Percentiles rank a stretch among this genome's conserved stretches.
phyloP scores from a whole-genome alignment of 306 rosid genomes.

The Adenanthera pavonina region DNA sequence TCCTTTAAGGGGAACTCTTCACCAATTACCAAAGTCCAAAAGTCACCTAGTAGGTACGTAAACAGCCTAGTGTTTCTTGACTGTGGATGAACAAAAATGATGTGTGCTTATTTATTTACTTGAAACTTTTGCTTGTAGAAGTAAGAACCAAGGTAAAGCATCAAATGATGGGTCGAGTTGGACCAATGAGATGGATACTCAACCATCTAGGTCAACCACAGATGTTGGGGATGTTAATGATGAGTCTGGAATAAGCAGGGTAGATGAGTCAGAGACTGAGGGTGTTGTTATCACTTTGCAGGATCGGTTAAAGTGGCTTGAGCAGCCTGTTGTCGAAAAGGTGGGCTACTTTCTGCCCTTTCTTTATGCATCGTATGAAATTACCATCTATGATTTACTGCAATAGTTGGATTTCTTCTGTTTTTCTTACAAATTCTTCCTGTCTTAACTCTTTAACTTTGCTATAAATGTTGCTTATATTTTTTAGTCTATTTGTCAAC shows the following conservation, averaged over 20 bases:
- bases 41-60: conserved; percentile 70
- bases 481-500: conserved; percentile 11
- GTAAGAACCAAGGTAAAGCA: conserved; percentile 65
- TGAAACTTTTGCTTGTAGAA: conserved; percentile 56
- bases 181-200: conserved; percentile 71
- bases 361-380: neutral
- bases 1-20: conserved; percentile 65
- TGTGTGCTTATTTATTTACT: conserved; percentile 20
- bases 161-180: conserved; percentile 54
- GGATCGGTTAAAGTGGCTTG: conserved; percentile 70
- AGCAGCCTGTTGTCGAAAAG: conserved; percentile 65
- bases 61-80: conserved; percentile 33
- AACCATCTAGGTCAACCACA: conserved; percentile 55
- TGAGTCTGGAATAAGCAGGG: conserved; percentile 57
- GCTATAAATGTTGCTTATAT: neutral
- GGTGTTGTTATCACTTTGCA: conserved; percentile 55
- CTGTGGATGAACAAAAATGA: conserved; percentile 7
- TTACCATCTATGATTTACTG: conserved; percentile 10
- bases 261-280: conserved; percentile 64
- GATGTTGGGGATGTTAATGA: conserved; percentile 58
- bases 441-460: neutral
- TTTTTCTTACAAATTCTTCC: neutral
- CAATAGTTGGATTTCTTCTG: neutral
- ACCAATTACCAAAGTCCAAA: conserved; percentile 60
- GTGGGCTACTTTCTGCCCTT: conserved; percentile 40